Evolutionary conservation across 2,329 filamentous ascomycete genomes (phyloP), one percentile per base, ranked within the genome.

Genomic region (Simplicillium aogashimaense): DNA sequence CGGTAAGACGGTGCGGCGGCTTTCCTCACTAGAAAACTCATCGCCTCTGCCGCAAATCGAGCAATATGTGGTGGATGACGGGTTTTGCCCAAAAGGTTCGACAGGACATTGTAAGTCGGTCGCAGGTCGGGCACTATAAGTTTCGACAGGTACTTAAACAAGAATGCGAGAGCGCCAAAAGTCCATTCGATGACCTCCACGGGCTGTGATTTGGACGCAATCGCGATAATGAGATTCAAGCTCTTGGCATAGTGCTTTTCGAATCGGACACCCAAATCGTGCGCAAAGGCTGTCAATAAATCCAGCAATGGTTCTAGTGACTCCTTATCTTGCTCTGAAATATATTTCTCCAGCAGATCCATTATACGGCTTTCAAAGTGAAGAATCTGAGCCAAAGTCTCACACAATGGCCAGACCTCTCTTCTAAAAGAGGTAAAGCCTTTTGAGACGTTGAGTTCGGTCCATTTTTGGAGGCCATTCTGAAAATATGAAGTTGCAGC

Each of bases 141-240:
- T 47, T 86, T 81, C 2, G 88, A 94, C 5, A 98, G 75, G 55
- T 97, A 97, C 58, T 98, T 98, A 75, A 98, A 95, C 32, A 97
- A 70, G 70, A 94, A 98, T 35, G 92, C 88, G 41, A 98, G 70
- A 50, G 86, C 89, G 11, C 83, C 87, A 63, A 98, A 98, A 38
- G 86, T 90, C 89, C 90, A 97, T 64, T 98, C 92, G 38, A 97
- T 86, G n/a, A 94, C 88, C 47, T 89, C 86, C 18, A 86, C 81
- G 53, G 86, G 83, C 42, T 84, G 73, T 39, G 86, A 78, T 51
- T 78, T 83, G 40, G 81, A 81, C 10, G 88, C 89, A 47, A 97
- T 75, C 13, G 78, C 77, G 31, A 86, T 76, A 40, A 98, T 78
- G 40, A 94, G 67, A 40, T 70, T 74, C 43, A 98, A 76, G 18